A percentile compares a stretch with the other conserved stretches of the same genome.
phyloP scores from a whole-genome alignment of 257 asterid species.

The Plantago major region DNA sequence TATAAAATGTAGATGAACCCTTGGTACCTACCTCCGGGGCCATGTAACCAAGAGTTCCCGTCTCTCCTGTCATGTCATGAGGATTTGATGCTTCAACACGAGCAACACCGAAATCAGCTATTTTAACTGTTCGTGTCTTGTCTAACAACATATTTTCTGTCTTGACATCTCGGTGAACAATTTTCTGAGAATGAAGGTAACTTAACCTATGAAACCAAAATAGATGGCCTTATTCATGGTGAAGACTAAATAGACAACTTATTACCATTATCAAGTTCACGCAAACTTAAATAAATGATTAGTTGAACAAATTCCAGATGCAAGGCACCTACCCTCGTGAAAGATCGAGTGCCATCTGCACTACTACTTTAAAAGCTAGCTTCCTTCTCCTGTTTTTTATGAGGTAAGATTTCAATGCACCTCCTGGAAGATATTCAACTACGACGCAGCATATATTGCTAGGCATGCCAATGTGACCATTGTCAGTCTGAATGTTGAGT shows the following conservation, averaged over 20 bases:
- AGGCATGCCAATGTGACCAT: slow-evolving; percentile 82
- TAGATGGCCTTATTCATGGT: slow-evolving; percentile 1
- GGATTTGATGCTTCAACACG: slow-evolving; percentile 92
- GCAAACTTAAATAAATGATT: neutral
- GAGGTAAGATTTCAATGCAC: slow-evolving; percentile 74
- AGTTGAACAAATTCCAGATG: neutral
- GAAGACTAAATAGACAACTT: neutral
- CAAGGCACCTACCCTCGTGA: slow-evolving; percentile 61
- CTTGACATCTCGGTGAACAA: slow-evolving; percentile 84
- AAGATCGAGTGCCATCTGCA: slow-evolving; percentile 80
- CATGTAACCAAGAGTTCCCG: slow-evolving; percentile 92
- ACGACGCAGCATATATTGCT: slow-evolving; percentile 74
- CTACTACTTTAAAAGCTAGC: slow-evolving; percentile 75
- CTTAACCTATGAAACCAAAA: slow-evolving; percentile 50
- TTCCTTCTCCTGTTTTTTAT: slow-evolving; percentile 72
- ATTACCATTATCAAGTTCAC: slow-evolving; percentile 1
- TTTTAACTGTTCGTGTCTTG: slow-evolving; percentile 66
- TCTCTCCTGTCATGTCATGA: slow-evolving; percentile 87
- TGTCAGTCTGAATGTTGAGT: slow-evolving; percentile 70
- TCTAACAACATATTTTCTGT: slow-evolving; percentile 84
- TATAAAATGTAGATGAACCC: neutral
- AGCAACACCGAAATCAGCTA: slow-evolving; percentile 88
- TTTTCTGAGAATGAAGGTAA: slow-evolving; percentile 78
- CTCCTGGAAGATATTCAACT: slow-evolving; percentile 84
- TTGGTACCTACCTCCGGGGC: slow-evolving; percentile 72